Evolutionary conservation across 306 rosid genomes (phyloP), one percentile per base, ranked within the genome.

Genomic region (Hylodesmum podocarpum): DNA sequence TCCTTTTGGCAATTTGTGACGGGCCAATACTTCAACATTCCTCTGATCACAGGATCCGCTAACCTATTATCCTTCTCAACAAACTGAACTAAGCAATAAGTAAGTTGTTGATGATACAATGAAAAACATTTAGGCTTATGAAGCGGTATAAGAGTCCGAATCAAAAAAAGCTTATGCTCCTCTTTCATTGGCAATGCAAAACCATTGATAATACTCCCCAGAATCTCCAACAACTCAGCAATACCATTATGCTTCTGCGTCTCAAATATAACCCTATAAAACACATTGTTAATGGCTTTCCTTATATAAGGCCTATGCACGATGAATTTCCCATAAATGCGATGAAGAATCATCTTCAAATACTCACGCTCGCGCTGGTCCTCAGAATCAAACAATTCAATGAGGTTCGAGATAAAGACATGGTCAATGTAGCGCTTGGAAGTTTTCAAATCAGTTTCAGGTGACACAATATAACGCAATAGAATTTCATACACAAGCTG

Each of bases 121-220:
- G 84, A 47, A 34, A 83, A 39, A 6, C 46, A 55, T 24, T 88
- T 91, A 0, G 97, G 93, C 66, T 88, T 91, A 59, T 91, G 93
- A 55, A 91, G 86, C 0, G 95, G 97, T 31, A 91, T 51, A 66
- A 91, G 90, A 1, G 91, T 86, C 58, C 97, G 82, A 5, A 78
- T 72, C 5, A 91, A 74, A 21, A 91, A 88, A 78, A 88, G 55
- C 55, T 80, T 91, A 19, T 91, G 89, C 76, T 89, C 92, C 85
- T 91, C 97, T 61, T 88, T 91, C 94, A 91, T 87, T 0, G 97
- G 97, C 81, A 87, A 55, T 0, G 92, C 90, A 54, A 91, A 86
- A 0, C 92, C 97, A 76, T 86, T 86, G n/a, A 91, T 89, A 11
- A 89, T 78, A 75, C 97, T 91, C 8, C 88, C 92, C 4, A 84